A percentile compares a stretch with the other conserved stretches of the same genome.
Conservation (phyloP, 768 basidiomycete genomes). For the Cytidiella melzeri region DNA sequence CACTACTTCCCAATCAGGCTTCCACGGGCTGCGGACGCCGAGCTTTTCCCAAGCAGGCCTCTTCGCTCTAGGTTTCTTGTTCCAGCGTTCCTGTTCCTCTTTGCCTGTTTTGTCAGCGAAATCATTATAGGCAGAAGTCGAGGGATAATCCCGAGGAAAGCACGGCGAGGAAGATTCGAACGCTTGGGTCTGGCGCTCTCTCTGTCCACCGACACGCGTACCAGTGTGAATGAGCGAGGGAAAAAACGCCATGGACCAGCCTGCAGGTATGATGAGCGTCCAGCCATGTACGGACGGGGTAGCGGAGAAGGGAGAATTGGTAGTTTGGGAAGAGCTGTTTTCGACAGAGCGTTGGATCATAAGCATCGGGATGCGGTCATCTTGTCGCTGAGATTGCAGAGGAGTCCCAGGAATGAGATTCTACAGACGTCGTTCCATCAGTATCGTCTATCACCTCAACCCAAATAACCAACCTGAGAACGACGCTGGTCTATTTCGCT, state of each 20-base stretch:
- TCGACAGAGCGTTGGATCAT: constrained; percentile 77
- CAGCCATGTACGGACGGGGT: constrained; percentile 62
- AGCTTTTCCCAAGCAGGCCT: constrained; percentile 63
- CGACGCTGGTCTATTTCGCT: constrained; percentile 83
- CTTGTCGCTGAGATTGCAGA: constrained; percentile 60
- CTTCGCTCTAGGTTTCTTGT: constrained; percentile 83
- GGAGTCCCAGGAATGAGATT: constrained; percentile 72
- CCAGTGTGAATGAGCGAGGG: constrained; percentile 77
- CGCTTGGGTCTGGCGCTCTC: constrained; percentile 72
- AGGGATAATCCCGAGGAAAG: constrained; percentile 82
- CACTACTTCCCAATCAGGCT: constrained; percentile 67
- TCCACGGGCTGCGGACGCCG: constrained; percentile 67
- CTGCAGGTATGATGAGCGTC: constrained; percentile 80
- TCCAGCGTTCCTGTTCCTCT: constrained; percentile 61
- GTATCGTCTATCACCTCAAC: neutral
- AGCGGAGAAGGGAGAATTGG: constrained; percentile 6
- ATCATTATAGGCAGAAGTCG: constrained; percentile 44
- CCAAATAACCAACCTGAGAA: constrained; percentile 45
- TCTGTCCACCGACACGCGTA: constrained; percentile 79
- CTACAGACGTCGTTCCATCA: constrained; percentile 30
- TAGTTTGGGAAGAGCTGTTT: constrained; percentile 16
- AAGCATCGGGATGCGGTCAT: constrained; percentile 79
- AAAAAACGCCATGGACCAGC: constrained; percentile 90
- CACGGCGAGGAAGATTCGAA: constrained; percentile 72
- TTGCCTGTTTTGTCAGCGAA: constrained; percentile 43